These are phyloP conservation scores for Nicotiana obtusifolia DNA, from an alignment of 257 asterid species.

Conservation along the genomic window DNA sequence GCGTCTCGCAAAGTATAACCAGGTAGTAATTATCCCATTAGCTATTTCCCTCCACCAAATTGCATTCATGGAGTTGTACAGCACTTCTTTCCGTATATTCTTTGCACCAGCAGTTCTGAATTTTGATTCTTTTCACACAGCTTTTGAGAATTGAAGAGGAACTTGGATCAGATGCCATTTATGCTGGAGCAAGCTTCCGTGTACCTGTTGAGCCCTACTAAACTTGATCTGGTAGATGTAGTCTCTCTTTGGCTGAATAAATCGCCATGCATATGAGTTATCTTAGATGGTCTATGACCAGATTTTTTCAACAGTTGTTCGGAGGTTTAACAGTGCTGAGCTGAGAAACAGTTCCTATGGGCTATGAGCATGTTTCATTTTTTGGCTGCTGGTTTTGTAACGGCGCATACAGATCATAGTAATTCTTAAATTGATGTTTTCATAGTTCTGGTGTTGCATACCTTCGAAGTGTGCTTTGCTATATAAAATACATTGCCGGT, in stretches of 20 bases:
- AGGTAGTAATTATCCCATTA: conserved; percentile 31
- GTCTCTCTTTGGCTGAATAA: background rate
- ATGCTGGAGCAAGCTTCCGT: conserved; percentile 89
- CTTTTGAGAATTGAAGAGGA: conserved; percentile 93
- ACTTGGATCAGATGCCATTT: conserved; percentile 85
- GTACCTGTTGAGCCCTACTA: conserved; percentile 82
- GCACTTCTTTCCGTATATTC: background rate
- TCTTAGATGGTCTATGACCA: background rate
- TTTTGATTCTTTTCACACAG: conserved; percentile 28
- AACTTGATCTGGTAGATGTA: background rate
- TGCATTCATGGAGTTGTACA: background rate
- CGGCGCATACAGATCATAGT: background rate
- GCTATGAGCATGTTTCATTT: background rate
- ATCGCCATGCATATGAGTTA: background rate
- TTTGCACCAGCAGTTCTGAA: background rate
- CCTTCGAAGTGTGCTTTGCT: no score
- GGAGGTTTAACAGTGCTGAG: background rate
- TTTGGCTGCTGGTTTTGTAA: background rate
- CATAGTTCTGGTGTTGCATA: no score
- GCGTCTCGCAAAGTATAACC: conserved; percentile 98
- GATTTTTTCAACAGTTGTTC: background rate
- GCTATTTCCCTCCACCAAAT: background rate
- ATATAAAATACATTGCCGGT: no score
- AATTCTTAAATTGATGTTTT: background rate
- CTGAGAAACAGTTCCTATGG: background rate